Percentiles rank a stretch among this genome's conserved stretches.
phyloP scores from a whole-genome alignment of 495 filamentous ascomycete genomes.

The Polyplosphaeria fusca region DNA sequence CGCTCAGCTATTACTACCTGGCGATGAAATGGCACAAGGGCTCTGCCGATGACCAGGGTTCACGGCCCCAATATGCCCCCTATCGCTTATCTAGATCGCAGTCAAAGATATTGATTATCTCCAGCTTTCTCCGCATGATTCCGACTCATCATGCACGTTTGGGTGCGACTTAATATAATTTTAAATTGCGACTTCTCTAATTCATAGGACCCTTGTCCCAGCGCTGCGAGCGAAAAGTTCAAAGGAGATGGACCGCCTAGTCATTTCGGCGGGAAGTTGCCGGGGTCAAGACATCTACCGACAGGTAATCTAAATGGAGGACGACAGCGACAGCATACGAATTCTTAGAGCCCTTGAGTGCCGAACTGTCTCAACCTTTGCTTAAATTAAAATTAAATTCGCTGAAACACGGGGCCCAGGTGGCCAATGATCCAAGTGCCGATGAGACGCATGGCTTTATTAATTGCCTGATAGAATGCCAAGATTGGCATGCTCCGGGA shows the following conservation, averaged over 20 bases:
- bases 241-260: neutral
- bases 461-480: neutral
- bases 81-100: neutral
- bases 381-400: neutral
- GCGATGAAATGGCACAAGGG: neutral
- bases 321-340: neutral
- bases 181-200: neutral
- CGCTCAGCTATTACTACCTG: neutral
- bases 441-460: neutral
- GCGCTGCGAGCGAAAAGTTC: neutral
- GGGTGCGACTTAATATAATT: neutral
- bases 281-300: neutral
- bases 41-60: neutral
- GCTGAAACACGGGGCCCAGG: neutral
- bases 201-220: neutral
- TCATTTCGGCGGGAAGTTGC: neutral
- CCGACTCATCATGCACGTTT: neutral
- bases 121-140: neutral
- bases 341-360: neutral
- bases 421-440: neutral
- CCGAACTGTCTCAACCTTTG: neutral
- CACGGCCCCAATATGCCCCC: neutral
- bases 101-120: neutral
- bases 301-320: neutral
- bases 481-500: neutral